Percentiles rank a stretch among this genome's conserved stretches.
phyloP scores from a whole-genome alignment of 805 yeast species.

The Lipomyces japonicus region DNA sequence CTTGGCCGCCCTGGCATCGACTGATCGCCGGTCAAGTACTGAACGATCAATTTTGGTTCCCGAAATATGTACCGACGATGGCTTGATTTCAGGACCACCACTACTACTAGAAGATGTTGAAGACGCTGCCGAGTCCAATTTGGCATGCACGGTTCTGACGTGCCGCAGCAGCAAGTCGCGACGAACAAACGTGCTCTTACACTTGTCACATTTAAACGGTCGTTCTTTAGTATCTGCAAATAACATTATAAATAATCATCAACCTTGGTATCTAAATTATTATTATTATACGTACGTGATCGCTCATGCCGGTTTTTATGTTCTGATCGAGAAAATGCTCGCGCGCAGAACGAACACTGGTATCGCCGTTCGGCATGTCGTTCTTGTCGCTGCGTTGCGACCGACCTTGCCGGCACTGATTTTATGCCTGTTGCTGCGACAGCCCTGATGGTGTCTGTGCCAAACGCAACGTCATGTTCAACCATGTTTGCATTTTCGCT shows the following conservation, averaged over 20 bases:
- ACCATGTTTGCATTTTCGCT: no score
- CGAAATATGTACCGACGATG: background rate
- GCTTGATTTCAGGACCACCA: background rate
- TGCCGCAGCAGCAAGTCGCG: conserved; percentile 75
- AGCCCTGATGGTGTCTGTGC: background rate
- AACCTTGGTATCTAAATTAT: background rate
- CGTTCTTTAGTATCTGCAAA: conserved; percentile 59
- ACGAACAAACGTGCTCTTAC: conserved; percentile 70
- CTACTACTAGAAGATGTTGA: background rate
- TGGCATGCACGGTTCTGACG: conserved; percentile 67
- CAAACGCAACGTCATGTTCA: background rate
- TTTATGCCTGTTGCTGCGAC: background rate
- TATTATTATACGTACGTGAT: conserved; percentile 42
- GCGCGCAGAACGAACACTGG: conserved; percentile 73
- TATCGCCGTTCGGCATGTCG: conserved; percentile 53
- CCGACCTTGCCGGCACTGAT: background rate
- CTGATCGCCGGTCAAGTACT: background rate
- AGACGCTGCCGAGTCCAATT: conserved; percentile 3
- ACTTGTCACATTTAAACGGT: conserved; percentile 69
- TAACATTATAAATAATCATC: background rate
- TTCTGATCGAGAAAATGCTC: conserved; percentile 75
- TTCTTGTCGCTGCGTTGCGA: background rate
- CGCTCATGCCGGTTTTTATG: conserved; percentile 76
- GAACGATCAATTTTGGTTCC: no score
- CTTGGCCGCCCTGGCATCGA: background rate